Evolutionary conservation across 2,329 filamentous ascomycete species (phyloP).

Genomic region (Bipolaris oryzae): DNA sequence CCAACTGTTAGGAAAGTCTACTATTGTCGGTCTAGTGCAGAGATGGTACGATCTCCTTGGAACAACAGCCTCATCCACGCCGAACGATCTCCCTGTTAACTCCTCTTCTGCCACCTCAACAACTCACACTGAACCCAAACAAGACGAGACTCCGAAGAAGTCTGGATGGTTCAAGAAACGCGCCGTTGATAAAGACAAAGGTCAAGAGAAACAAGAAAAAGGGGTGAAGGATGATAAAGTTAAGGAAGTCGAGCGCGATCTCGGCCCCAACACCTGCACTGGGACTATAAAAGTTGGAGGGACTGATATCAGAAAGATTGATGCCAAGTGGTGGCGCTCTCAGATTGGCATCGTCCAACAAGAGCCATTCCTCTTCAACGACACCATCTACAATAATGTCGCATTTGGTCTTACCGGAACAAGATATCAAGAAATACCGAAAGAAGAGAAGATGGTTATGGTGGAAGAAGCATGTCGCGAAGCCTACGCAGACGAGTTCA

Average conservation of each 20-base stretch:
- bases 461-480: conserved; percentile 51
- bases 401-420: conserved; percentile 48
- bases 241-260: conserved; percentile 24
- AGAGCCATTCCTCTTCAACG: conserved; percentile 51
- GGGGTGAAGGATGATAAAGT: conserved; percentile 5
- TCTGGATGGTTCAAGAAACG: conserved; percentile 17
- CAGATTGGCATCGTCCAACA: conserved; percentile 54
- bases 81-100: conserved; percentile 7
- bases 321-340: conserved; percentile 53
- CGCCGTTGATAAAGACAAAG: not conserved
- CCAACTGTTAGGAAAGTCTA: conserved; percentile 68
- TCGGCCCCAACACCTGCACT: conserved; percentile 42
- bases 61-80: conserved; percentile 19
- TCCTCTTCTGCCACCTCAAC: not conserved
- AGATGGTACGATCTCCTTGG: conserved; percentile 69
- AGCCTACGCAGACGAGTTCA: conserved; percentile 49
- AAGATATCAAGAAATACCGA: conserved; percentile 58
- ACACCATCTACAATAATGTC: conserved; percentile 50
- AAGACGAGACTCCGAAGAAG: conserved; percentile 21
- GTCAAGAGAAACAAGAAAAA: conserved; percentile 2
- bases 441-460: conserved; percentile 63
- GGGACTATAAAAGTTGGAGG: conserved; percentile 40
- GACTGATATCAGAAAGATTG: conserved; percentile 37
- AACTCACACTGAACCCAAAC: not conserved
- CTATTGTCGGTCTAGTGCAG: conserved; percentile 72